Conservation (phyloP, 345 rosid genomes). For the Populus deltoides region DNA sequence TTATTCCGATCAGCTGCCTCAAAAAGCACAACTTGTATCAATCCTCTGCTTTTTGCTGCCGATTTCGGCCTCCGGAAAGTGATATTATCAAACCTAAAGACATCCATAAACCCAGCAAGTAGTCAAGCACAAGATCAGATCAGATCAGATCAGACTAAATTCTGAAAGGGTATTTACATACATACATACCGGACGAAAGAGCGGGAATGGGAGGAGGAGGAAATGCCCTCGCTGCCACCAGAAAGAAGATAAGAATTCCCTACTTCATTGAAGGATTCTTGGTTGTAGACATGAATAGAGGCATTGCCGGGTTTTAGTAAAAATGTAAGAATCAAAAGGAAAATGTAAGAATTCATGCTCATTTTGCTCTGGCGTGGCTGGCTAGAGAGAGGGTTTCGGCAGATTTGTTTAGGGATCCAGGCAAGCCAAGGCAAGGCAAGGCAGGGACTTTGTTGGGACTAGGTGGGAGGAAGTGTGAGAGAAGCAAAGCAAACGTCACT, state of each 20-base stretch:
- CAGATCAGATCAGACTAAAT: not conserved
- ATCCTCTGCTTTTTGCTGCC: slow-evolving; percentile 48
- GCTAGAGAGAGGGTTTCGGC: not conserved
- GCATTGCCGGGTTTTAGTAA: slow-evolving; percentile 25
- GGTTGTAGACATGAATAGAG: slow-evolving; percentile 69
- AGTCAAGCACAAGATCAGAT: not conserved
- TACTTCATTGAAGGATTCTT: slow-evolving; percentile 63
- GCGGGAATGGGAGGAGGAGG: slow-evolving; percentile 35
- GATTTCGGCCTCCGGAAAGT: slow-evolving; percentile 65
- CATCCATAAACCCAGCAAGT: not conserved
- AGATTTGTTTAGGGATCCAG: not conserved
- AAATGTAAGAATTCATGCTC: not conserved
- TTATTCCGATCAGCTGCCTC: slow-evolving; percentile 91
- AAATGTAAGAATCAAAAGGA: not conserved
- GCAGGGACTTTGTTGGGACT: not conserved
- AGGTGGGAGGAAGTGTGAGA: not conserved
- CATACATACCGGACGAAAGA: slow-evolving; percentile 59
- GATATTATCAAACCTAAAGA: slow-evolving; percentile 65
- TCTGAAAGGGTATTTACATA: not conserved
- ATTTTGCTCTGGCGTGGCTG: not conserved
- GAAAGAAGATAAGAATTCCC: slow-evolving; percentile 85
- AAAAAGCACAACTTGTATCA: slow-evolving; percentile 79
- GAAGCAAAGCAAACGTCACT: not conserved
- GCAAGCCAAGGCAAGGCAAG: not conserved
- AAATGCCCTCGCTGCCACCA: slow-evolving; percentile 96